Evolutionary conservation across 1,284 basidiomycete genomes (phyloP), one percentile per base, ranked within the genome.

Genomic region (Melampsora americana): DNA sequence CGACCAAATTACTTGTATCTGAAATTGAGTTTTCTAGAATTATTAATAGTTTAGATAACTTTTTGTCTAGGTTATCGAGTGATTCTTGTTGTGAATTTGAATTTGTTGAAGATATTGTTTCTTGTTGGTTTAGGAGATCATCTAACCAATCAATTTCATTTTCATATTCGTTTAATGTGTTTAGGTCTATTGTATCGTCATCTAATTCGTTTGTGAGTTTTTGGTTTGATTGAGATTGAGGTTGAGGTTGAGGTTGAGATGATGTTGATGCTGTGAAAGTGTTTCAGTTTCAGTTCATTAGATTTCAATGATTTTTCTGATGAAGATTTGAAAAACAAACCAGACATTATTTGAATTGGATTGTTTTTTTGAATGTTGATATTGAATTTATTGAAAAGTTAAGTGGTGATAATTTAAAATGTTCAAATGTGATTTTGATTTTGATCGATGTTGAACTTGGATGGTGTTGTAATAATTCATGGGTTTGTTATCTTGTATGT

Each of bases 1-100:
- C 94, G 66, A 96, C 87, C 66, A 90, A 86, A 6, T 89, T 85
- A 1, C 92, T 91, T 0, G 92, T 93, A 80, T 95, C 93, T 82
- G 93, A 90, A 61, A 88, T 89, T 35, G 92, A 89, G 48, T 93
- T 87, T 77, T 94, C 92, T 28, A 95, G 86, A 20, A 87, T 85
- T 4, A 89, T 88, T 7, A 92, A 85, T n/a, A 93, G 86, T 64
- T 88, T 87, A 12, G 88, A 87, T 75, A 94, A 87, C 75, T 87
- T 87, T 77, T 88, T 87, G 81, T 94, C 92, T 59, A 93, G 86
- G 44, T 88, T 87, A 0, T 85, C 86, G 23, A 96, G 86, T 75
- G 78, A 67, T 23, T 60, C 39, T 18, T 30, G 56, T 12, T 6
- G 1, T 42, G 39, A 12, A 12, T 42, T 42, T n/a, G 53, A 56